A percentile compares a stretch with the other conserved stretches of the same genome.
Evolutionary conservation across 2,329 filamentous ascomycete genomes (phyloP).

Genomic region (Neonectria neomacrospora): DNA sequence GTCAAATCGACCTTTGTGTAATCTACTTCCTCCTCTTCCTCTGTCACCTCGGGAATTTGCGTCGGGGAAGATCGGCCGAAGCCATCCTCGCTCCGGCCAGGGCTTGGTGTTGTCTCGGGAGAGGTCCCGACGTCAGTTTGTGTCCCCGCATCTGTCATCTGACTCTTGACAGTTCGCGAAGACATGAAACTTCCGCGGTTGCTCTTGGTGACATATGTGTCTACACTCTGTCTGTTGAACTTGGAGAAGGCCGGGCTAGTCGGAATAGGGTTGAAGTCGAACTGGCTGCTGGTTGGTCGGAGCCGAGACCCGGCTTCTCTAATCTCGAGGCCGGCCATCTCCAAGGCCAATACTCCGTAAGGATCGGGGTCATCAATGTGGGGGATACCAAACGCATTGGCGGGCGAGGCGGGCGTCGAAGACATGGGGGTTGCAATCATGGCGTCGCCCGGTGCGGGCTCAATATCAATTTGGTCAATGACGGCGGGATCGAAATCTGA

Average conservation of each 20-base stretch:
- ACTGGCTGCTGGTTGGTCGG: constrained; percentile 80
- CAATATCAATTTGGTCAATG: constrained; percentile 70
- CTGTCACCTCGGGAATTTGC: constrained; percentile 49
- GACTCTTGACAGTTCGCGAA: constrained; percentile 73
- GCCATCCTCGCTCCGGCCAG: constrained; percentile 64
- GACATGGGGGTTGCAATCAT: constrained; percentile 60
- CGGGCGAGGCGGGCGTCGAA: constrained; percentile 51
- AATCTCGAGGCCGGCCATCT: constrained; percentile 89
- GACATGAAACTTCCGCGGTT: constrained; percentile 82
- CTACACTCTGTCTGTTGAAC: constrained; percentile 74
- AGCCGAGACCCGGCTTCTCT: constrained; percentile 81
- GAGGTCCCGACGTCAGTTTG: constrained; percentile 68
- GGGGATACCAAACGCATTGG: constrained; percentile 78
- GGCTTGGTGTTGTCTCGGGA: constrained; percentile 66
- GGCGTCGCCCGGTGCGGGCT: constrained; percentile 82
- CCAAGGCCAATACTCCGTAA: constrained; percentile 89
- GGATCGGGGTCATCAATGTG: constrained; percentile 87
- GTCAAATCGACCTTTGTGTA: constrained; percentile 69
- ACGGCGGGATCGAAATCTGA: constrained; percentile 75
- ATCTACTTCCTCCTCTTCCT: constrained; percentile 67
- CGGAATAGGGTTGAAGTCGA: constrained; percentile 82
- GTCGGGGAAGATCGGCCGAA: constrained; percentile 55
- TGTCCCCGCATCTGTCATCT: constrained; percentile 75
- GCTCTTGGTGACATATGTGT: constrained; percentile 69
- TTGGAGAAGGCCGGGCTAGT: constrained; percentile 75